Conservation (phyloP, 108 stramenopile genomes). For the Cyclotella baltica region DNA sequence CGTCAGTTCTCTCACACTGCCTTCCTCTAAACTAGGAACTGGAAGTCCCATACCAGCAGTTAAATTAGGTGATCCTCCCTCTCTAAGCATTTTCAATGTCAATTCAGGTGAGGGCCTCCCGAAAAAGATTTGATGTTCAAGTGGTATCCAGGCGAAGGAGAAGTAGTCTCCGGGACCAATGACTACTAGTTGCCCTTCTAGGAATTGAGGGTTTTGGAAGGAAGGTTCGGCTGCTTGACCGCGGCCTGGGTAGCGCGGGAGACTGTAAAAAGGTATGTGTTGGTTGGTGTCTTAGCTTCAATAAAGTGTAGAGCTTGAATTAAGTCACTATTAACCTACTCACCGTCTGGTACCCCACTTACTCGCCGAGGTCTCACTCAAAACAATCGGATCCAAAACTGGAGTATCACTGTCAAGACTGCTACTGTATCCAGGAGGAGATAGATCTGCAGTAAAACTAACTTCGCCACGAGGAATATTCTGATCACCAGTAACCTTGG, state of each 20-base stretch:
- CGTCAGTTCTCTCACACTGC: constrained; percentile 55
- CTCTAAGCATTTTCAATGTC: constrained; percentile 61
- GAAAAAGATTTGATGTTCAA: constrained; percentile 83
- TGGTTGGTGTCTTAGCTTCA: no score
- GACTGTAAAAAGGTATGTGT: background rate
- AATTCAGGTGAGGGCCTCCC: constrained; percentile 78
- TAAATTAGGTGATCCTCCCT: constrained; percentile 54
- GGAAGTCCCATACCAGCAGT: constrained; percentile 35
- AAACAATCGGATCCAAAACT: constrained; percentile 57
- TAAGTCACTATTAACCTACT: no score
- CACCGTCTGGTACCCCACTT: constrained; percentile 79
- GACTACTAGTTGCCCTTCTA: constrained; percentile 84
- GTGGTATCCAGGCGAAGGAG: constrained; percentile 85
- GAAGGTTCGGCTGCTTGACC: constrained; percentile 79
- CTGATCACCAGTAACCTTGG: constrained; percentile 82
- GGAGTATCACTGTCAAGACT: background rate
- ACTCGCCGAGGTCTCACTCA: constrained; percentile 68
- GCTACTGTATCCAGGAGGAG: constrained; percentile 16
- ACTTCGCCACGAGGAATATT: constrained; percentile 83
- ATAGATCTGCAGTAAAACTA: constrained; percentile 78
- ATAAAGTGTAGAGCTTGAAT: no score
- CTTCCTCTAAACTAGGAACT: constrained; percentile 57
- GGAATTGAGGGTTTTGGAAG: constrained; percentile 69
- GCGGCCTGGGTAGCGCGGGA: constrained; percentile 58
- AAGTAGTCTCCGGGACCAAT: constrained; percentile 82